These are phyloP conservation scores for Selaginella tamariscina DNA, from an alignment of 75 land plant species.

Conservation along the genomic window DNA sequence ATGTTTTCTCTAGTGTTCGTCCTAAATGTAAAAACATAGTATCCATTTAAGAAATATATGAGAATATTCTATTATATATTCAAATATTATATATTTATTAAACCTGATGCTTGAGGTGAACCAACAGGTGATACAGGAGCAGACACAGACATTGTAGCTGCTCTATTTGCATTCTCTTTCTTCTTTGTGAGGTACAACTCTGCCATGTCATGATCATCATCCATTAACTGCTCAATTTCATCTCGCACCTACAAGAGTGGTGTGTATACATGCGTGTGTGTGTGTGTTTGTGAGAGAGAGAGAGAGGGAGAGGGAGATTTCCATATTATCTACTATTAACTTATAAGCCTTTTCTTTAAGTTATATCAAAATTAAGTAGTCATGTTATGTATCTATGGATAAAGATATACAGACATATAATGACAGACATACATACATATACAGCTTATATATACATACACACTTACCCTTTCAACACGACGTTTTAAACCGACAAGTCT, in stretches of 20 bases:
- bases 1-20: neutral
- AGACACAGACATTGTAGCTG: neutral
- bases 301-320: neutral
- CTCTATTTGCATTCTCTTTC: neutral
- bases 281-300: neutral
- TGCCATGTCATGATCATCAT: slow-evolving; percentile 11
- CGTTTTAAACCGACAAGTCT: neutral
- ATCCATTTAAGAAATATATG: too few relatives aligned
- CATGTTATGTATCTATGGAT: too few relatives aligned
- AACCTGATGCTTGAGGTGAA: neutral
- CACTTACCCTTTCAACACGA: neutral
- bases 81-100: too few relatives aligned
- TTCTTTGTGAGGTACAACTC: slow-evolving; percentile 1
- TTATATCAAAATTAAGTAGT: too few relatives aligned
- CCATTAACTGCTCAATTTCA: slow-evolving; percentile 10
- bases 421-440: too few relatives aligned
- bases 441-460: neutral
- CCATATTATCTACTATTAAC: too few relatives aligned
- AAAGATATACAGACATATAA: too few relatives aligned
- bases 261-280: too few relatives aligned
- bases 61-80: too few relatives aligned
- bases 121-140: slow-evolving; percentile 6
- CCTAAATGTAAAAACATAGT: too few relatives aligned
- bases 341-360: too few relatives aligned
- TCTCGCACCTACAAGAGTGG: slow-evolving; percentile 2